Percentiles rank a stretch among this genome's conserved stretches.
These are phyloP conservation scores for Zygnema cylindricum DNA, from an alignment of 139 green algal species.

Conservation along the genomic window DNA sequence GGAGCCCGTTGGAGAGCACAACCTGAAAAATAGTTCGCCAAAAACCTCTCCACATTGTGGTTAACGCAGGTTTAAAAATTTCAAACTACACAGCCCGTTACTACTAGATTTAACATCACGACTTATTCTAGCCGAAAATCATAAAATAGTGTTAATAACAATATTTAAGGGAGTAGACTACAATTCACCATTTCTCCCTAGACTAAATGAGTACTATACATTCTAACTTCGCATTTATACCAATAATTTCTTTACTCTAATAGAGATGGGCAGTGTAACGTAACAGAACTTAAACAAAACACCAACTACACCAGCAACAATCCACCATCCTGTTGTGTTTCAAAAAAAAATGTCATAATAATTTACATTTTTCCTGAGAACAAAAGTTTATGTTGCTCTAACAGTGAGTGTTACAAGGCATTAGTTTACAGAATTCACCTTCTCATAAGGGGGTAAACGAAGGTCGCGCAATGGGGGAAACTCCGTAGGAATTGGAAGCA, in stretches of 20 bases:
- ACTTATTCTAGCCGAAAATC: not conserved
- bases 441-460: conserved; percentile 23
- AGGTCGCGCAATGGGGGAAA: conserved; percentile 37
- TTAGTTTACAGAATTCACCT: conserved; percentile 19
- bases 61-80: not conserved
- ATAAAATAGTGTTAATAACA: not conserved
- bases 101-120: not conserved
- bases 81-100: not conserved
- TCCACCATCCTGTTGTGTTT: not conserved
- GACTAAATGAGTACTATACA: not conserved
- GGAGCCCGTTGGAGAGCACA: conserved; percentile 43
- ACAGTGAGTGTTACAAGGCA: not conserved
- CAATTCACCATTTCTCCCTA: not conserved
- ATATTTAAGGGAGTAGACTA: not conserved
- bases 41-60: not conserved
- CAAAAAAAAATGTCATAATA: not conserved
- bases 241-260: too few relatives aligned
- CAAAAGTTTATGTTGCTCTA: conserved; percentile 9
- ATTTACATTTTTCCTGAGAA: not conserved
- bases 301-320: not conserved
- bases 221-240: too few relatives aligned
- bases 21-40: not conserved
- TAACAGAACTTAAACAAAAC: not conserved
- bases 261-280: too few relatives aligned
- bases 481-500: conserved; percentile 42